These are phyloP conservation scores for Exophiala sp. DNA, from an alignment of 2,329 filamentous ascomycete genomes.

Conservation along the genomic window DNA sequence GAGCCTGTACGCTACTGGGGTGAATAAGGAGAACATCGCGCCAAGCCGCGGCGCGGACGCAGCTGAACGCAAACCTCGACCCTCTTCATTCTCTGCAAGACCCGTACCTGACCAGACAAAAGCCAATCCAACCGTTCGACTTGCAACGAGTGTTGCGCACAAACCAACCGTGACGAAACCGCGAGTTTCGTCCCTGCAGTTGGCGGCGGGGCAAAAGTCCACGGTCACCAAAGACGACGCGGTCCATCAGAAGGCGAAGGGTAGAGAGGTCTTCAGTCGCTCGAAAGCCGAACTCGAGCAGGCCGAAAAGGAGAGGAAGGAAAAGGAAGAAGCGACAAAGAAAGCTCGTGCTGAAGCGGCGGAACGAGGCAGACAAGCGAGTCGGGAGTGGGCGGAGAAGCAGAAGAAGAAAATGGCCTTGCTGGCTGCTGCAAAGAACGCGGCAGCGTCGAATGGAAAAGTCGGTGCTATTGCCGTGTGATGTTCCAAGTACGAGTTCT, in stretches of 20 bases:
- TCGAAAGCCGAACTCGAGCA: constrained; percentile 27
- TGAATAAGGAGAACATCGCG: constrained; percentile 25
- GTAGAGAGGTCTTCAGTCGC: constrained; percentile 31
- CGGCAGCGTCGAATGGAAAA: not conserved
- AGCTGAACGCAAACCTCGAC: constrained; percentile 9
- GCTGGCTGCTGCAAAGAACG: constrained; percentile 14
- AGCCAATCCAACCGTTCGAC: constrained; percentile 21
- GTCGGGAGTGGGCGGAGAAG: constrained; percentile 35
- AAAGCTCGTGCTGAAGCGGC: constrained; percentile 35
- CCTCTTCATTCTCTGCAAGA: constrained; percentile 10
- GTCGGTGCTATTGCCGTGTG: not conserved
- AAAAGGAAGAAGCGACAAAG: constrained; percentile 33
- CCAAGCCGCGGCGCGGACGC: constrained; percentile 6
- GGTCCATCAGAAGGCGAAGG: constrained; percentile 29
- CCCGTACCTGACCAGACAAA: constrained; percentile 9
- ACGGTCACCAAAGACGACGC: constrained; percentile 24
- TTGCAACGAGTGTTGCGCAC: constrained; percentile 11
- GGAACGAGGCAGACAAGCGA: constrained; percentile 33
- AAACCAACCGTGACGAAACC: constrained; percentile 12
- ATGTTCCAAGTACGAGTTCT: constrained; percentile 1
- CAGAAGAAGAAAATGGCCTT: constrained; percentile 28
- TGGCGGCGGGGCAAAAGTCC: constrained; percentile 20
- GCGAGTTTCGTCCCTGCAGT: constrained; percentile 18
- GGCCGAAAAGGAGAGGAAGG: constrained; percentile 29
- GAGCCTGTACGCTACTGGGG: constrained; percentile 29